Conservation (phyloP, 2,329 filamentous ascomycete genomes). For the Cadophora sp. region DNA sequence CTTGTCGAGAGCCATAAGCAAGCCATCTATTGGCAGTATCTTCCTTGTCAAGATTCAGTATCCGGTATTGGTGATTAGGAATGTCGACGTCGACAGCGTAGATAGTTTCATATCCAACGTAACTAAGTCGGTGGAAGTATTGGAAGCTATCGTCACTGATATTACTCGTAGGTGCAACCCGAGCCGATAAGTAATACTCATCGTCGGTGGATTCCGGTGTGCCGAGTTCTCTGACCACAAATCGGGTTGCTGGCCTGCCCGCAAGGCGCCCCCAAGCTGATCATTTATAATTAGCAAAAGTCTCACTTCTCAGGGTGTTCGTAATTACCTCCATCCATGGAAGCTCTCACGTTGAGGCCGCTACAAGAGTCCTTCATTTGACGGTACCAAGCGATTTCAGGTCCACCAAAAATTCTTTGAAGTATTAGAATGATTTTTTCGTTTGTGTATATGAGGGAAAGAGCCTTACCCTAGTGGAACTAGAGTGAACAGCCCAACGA, state of each 20-base stretch:
- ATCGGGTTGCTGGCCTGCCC: no score
- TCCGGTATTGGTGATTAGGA: constrained; percentile 19
- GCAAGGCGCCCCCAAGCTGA: no score
- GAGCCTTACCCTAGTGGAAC: no score
- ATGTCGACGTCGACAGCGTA: constrained; percentile 32
- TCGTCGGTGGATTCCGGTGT: no score
- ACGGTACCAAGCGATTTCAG: constrained; percentile 27
- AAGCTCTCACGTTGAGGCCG: constrained; percentile 28
- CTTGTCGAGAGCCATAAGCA: constrained; percentile 13
- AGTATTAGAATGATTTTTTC: no score
- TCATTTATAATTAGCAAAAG: no score
- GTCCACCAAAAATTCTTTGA: constrained; percentile 20
- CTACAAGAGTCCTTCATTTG: constrained; percentile 36
- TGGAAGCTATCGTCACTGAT: constrained; percentile 15
- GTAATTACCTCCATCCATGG: constrained; percentile 29
- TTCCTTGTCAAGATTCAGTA: constrained; percentile 13
- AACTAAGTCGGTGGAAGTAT: constrained; percentile 22
- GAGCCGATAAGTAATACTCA: no score
- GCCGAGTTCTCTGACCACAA: no score
- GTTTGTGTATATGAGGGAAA: no score
- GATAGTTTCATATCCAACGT: no score
- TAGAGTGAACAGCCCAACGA: no score
- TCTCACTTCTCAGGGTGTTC: no score
- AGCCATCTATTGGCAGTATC: constrained; percentile 24
- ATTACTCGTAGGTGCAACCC: constrained; percentile 14